These are phyloP conservation scores for Oropetium thomaeum DNA, from an alignment of 176 grass and related monocot species.

Conservation along the genomic window DNA sequence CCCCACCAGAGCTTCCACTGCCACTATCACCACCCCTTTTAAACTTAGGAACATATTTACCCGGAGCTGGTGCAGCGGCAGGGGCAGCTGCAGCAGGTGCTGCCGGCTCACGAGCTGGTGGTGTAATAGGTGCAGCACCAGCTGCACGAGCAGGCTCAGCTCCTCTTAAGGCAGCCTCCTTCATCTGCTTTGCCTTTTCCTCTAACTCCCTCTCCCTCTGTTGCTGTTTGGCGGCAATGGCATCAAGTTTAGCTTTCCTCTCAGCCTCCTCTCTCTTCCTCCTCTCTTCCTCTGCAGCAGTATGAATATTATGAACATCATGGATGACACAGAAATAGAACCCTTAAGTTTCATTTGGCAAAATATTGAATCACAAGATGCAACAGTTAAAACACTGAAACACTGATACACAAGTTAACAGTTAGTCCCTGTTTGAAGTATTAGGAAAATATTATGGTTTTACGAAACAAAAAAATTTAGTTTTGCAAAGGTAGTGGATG, in stretches of 20 bases:
- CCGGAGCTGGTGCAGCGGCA: slow-evolving; percentile 24
- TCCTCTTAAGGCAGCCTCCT: slow-evolving; percentile 46
- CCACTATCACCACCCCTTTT: slow-evolving; percentile 11
- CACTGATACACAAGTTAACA: too few relatives aligned
- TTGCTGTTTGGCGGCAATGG: slow-evolving; percentile 73
- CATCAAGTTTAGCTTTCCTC: slow-evolving; percentile 80
- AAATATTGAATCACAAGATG: neutral
- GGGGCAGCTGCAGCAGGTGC: slow-evolving; percentile 34
- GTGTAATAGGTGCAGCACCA: slow-evolving; percentile 20
- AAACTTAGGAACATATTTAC: slow-evolving; percentile 64
- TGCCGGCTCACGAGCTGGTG: slow-evolving; percentile 35
- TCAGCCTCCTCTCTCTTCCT: slow-evolving; percentile 77
- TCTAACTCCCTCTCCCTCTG: slow-evolving; percentile 73
- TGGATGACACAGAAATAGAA: neutral
- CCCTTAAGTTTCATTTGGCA: neutral
- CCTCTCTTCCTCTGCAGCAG: slow-evolving; percentile 81
- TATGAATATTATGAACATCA: slow-evolving; percentile 12
- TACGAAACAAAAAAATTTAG: too few relatives aligned
- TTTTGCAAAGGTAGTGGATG: too few relatives aligned
- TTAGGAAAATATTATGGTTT: too few relatives aligned
- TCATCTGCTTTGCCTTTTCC: slow-evolving; percentile 56
- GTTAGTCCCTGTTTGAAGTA: too few relatives aligned
- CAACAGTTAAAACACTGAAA: too few relatives aligned
- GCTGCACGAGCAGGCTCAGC: slow-evolving; percentile 21
- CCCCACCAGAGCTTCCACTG: slow-evolving; percentile 3